Evolutionary conservation across 2,329 filamentous ascomycete genomes (phyloP).

Genomic region (Penicillium sp.): DNA sequence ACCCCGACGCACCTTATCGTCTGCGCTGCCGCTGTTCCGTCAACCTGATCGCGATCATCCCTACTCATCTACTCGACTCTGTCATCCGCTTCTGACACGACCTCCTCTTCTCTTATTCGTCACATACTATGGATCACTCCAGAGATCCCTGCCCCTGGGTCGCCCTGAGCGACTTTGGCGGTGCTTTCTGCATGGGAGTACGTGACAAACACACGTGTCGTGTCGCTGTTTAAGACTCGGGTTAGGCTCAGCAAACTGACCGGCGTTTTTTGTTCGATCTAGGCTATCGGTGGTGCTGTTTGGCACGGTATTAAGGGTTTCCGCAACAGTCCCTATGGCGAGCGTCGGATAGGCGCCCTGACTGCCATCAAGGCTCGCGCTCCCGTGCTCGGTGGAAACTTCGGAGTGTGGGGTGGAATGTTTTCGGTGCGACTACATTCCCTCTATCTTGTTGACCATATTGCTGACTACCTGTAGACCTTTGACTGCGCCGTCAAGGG

Average conservation of each 20-base stretch:
- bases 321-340: slow-evolving; percentile 84
- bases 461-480: slow-evolving; percentile 46
- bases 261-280: slow-evolving; percentile 16
- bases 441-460: neutral
- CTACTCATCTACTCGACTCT: neutral
- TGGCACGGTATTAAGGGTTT: slow-evolving; percentile 98
- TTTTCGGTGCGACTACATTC: slow-evolving; percentile 57
- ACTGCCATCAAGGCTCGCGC: slow-evolving; percentile 97
- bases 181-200: slow-evolving; percentile 96
- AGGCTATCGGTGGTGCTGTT: slow-evolving; percentile 76
- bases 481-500: slow-evolving; percentile 98
- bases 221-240: neutral
- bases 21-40: neutral
- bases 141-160: slow-evolving; percentile 97
- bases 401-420: slow-evolving; percentile 93
- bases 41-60: neutral
- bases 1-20: neutral
- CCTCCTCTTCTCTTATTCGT: slow-evolving; percentile 1
- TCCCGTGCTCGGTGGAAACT: slow-evolving; percentile 94
- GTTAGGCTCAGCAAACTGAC: slow-evolving; percentile 29
- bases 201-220: slow-evolving; percentile 35
- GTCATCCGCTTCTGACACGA: neutral
- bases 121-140: slow-evolving; percentile 76
- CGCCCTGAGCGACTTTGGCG: slow-evolving; percentile 93
- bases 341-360: slow-evolving; percentile 90